Percentiles rank a stretch among this genome's conserved stretches.
phyloP scores from a whole-genome alignment of 176 grass and related monocot genomes.

The Otatea glauca region DNA sequence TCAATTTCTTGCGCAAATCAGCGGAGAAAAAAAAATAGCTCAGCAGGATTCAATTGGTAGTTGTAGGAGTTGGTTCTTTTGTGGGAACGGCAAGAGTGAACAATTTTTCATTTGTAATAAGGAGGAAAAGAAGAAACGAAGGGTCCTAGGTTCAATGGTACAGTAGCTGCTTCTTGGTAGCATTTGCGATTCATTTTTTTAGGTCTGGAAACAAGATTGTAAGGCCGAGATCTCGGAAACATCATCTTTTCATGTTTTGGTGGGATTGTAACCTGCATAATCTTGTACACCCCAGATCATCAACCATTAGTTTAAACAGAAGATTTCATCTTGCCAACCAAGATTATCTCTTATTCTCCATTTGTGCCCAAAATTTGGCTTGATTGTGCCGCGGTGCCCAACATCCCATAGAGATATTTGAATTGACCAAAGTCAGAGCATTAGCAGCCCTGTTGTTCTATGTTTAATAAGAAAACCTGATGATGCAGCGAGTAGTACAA shows the following conservation, averaged over 20 bases:
- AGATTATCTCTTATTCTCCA: slow-evolving; percentile 1
- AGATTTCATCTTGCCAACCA: slow-evolving; percentile 7
- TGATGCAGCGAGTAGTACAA: background rate
- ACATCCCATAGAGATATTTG: slow-evolving; percentile 29
- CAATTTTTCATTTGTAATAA: slow-evolving; percentile 30
- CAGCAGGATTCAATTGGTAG: background rate
- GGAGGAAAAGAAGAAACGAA: background rate
- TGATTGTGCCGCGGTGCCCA: background rate
- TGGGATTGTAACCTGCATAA: slow-evolving; percentile 20
- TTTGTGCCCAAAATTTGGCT: background rate
- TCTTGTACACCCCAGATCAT: slow-evolving; percentile 15
- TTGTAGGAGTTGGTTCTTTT: background rate
- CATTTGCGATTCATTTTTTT: slow-evolving; percentile 27
- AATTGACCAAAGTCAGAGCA: slow-evolving; percentile 38
- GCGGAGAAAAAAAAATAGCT: background rate
- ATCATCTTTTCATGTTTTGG: slow-evolving; percentile 18
- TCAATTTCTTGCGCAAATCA: background rate
- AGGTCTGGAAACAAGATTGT: slow-evolving; percentile 5
- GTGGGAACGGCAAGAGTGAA: slow-evolving; percentile 33
- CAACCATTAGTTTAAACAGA: slow-evolving; percentile 1
- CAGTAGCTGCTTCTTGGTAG: slow-evolving; percentile 38
- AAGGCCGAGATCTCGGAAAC: background rate
- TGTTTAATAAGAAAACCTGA: slow-evolving; percentile 6
- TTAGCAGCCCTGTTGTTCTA: slow-evolving; percentile 30
- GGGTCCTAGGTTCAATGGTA: slow-evolving; percentile 8